Evolutionary conservation across 495 filamentous ascomycete genomes (phyloP).

Genomic region (Daldinia childiae): DNA sequence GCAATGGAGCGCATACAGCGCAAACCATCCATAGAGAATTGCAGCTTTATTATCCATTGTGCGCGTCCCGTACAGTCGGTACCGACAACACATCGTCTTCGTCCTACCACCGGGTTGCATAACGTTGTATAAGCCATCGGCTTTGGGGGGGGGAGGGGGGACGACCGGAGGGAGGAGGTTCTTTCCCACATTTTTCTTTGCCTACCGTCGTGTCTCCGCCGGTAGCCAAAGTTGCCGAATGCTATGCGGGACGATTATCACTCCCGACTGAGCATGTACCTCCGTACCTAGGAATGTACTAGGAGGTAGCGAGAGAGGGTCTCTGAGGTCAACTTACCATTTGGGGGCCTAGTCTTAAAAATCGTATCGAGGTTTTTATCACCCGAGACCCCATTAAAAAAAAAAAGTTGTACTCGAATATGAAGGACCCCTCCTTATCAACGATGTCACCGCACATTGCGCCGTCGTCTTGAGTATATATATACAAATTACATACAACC

Average conservation of each 20-base stretch:
- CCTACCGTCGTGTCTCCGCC: neutral
- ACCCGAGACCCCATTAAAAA: constrained; percentile 22
- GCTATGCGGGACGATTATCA: constrained; percentile 24
- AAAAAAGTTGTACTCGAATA: constrained; percentile 1
- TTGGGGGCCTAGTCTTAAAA: constrained; percentile 35
- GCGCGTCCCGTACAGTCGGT: constrained; percentile 36
- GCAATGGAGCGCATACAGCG: constrained; percentile 7
- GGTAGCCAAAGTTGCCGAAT: constrained; percentile 18
- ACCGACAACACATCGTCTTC: constrained; percentile 36
- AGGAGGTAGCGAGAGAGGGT: constrained; percentile 1
- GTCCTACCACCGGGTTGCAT: constrained; percentile 12
- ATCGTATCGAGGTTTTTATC: neutral
- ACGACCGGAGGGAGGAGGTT: neutral
- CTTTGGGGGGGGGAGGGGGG: neutral
- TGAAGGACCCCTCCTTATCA: neutral
- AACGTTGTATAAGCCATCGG: constrained; percentile 20
- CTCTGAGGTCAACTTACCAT: constrained; percentile 25
- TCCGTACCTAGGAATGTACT: neutral
- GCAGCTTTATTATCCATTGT: constrained; percentile 32
- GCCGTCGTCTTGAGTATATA: neutral
- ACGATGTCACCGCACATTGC: neutral
- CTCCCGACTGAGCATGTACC: constrained; percentile 20
- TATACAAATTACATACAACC: neutral
- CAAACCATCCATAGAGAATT: constrained; percentile 27
- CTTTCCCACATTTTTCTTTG: constrained; percentile 13